phyloP scores from a whole-genome alignment of 2,329 filamentous ascomycete species.

The Neocucurbitaria cava region DNA sequence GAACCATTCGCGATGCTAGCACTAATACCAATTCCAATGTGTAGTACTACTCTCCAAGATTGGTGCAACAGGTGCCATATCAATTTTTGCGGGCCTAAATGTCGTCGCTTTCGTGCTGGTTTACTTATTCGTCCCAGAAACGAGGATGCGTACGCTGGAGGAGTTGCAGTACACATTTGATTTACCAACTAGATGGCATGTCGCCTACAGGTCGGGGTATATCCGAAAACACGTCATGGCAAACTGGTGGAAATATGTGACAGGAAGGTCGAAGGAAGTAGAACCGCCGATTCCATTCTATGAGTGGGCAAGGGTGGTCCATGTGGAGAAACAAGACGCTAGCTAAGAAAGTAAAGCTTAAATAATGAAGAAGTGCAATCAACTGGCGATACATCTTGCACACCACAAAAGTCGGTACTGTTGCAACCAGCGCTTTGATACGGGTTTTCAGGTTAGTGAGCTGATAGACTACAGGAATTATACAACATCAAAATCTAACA shows the following conservation, averaged over 20 bases:
- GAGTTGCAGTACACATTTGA: slow-evolving; percentile 35
- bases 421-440: too few relatives aligned
- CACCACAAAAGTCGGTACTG: too few relatives aligned
- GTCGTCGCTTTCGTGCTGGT: slow-evolving; percentile 35
- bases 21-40: background rate
- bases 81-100: slow-evolving; percentile 45
- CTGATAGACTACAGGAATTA: too few relatives aligned
- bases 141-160: slow-evolving; percentile 29
- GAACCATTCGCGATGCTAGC: background rate
- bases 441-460: too few relatives aligned
- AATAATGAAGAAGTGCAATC: background rate
- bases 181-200: slow-evolving; percentile 26
- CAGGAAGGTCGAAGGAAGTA: slow-evolving; percentile 12
- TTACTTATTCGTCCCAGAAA: slow-evolving; percentile 39
- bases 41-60: slow-evolving; percentile 39
- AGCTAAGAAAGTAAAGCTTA: background rate
- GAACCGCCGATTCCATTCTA: slow-evolving; percentile 24
- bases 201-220: slow-evolving; percentile 21
- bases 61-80: slow-evolving; percentile 41
- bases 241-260: slow-evolving; percentile 26
- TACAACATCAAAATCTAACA: too few relatives aligned
- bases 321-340: slow-evolving; percentile 5
- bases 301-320: slow-evolving; percentile 22
- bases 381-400: too few relatives aligned
- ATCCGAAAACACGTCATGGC: slow-evolving; percentile 19